phyloP scores from a whole-genome alignment of 2,329 filamentous ascomycete genomes.

The Colletotrichum godetiae region DNA sequence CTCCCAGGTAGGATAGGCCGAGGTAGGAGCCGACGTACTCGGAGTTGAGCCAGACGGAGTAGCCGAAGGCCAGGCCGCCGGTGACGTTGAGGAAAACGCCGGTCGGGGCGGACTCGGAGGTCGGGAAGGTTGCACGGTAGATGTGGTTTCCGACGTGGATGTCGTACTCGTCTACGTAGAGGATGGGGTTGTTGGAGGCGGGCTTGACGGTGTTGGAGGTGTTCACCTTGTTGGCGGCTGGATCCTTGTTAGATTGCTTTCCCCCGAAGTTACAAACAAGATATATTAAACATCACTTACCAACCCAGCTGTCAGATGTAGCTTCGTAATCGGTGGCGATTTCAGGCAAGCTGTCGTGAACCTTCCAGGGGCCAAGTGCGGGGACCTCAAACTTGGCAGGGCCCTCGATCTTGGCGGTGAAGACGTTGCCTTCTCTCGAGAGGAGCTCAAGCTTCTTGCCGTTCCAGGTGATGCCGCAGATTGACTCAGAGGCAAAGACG shows the following conservation, averaged over 20 bases:
- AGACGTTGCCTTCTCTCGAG: conserved; percentile 41
- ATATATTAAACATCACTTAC: conserved; percentile 38
- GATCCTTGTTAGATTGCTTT: conserved; percentile 16
- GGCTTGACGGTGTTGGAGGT: conserved; percentile 61
- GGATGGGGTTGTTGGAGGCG: conserved; percentile 61
- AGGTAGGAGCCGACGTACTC: conserved; percentile 66
- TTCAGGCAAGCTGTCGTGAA: conserved; percentile 61
- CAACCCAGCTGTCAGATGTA: conserved; percentile 54
- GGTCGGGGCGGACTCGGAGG: conserved; percentile 48
- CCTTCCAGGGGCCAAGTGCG: conserved; percentile 57
- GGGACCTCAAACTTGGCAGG: conserved; percentile 50
- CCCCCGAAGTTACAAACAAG: no score
- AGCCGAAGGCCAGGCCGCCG: conserved; percentile 67
- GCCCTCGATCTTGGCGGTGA: conserved; percentile 43
- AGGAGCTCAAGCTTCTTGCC: conserved; percentile 49
- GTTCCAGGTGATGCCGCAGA: conserved; percentile 63
- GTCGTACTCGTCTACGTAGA: conserved; percentile 68
- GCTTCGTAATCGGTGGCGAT: conserved; percentile 54
- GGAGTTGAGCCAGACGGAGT: conserved; percentile 68
- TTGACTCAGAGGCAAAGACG: conserved; percentile 58
- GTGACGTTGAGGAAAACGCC: conserved; percentile 62
- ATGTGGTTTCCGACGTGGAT: conserved; percentile 65
- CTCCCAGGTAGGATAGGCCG: conserved; percentile 55
- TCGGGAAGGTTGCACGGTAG: conserved; percentile 64
- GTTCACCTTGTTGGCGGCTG: conserved; percentile 58